Percentiles rank a stretch among this genome's conserved stretches.
Conservation (phyloP, 2,329 filamentous ascomycete species). For the Scorias spongiosa region DNA sequence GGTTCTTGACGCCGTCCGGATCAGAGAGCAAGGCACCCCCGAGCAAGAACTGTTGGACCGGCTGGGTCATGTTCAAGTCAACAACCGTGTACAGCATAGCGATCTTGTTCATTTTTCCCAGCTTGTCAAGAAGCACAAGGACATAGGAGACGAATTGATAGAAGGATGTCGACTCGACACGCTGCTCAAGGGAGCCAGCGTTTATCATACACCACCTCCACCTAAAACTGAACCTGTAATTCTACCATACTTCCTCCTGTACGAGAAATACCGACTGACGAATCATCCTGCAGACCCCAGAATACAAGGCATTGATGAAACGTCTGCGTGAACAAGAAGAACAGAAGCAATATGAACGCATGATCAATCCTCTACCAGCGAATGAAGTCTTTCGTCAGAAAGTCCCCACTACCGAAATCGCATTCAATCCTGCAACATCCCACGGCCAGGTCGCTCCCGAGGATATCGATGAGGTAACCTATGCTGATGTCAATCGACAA, state of each 20-base stretch:
- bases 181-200: conserved; percentile 53
- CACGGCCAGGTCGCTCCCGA: conserved; percentile 26
- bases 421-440: conserved; percentile 18
- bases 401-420: conserved; percentile 40
- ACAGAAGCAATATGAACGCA: conserved; percentile 63
- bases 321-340: conserved; percentile 73
- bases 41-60: no score
- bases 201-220: conserved; percentile 68
- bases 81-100: conserved; percentile 55
- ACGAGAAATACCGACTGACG: conserved; percentile 1
- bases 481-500: conserved; percentile 64
- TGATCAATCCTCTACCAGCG: conserved; percentile 47
- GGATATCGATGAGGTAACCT: conserved; percentile 48
- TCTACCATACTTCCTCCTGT: conserved; percentile 5
- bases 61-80: conserved; percentile 23
- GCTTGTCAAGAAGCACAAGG: conserved; percentile 25
- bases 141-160: conserved; percentile 1
- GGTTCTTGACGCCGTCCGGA: not conserved
- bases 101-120: conserved; percentile 52
- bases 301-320: conserved; percentile 81
- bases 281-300: conserved; percentile 41
- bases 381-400: conserved; percentile 45
- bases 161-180: conserved; percentile 42
- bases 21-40: not conserved
- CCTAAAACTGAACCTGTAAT: conserved; percentile 63